These are phyloP conservation scores for Stephania japonica DNA, from an alignment of 164 flowering plant species.

Conservation along the genomic window DNA sequence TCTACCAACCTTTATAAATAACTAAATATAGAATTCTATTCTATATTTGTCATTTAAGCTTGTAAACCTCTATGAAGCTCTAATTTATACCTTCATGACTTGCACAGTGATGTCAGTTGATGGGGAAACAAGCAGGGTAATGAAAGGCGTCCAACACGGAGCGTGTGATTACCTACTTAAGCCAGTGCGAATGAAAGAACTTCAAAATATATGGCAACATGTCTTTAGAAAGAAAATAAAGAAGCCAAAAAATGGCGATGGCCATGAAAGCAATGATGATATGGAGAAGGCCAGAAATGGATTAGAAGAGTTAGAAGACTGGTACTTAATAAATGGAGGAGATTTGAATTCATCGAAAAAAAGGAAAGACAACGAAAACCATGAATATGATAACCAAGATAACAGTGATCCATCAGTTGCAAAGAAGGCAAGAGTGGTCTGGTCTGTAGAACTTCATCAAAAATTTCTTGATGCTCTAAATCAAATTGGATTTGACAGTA, in stretches of 20 bases:
- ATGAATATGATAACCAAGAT: constrained; percentile 54
- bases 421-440: constrained; percentile 85
- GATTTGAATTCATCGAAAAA: constrained; percentile 48
- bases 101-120: constrained; percentile 97
- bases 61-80: not conserved
- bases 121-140: constrained; percentile 94
- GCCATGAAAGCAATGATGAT: constrained; percentile 49
- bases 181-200: constrained; percentile 97
- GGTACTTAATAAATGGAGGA: constrained; percentile 31
- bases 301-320: constrained; percentile 41
- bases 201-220: constrained; percentile 96
- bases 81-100: constrained; percentile 8
- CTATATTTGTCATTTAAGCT: not conserved
- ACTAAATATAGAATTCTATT: constrained; percentile 2
- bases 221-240: constrained; percentile 81
- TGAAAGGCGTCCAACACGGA: constrained; percentile 98
- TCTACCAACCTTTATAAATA: not conserved
- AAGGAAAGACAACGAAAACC: constrained; percentile 62
- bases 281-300: constrained; percentile 36
- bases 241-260: constrained; percentile 66
- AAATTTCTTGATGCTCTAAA: constrained; percentile 87
- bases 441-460: constrained; percentile 95
- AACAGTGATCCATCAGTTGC: constrained; percentile 38
- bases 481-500: constrained; percentile 90
- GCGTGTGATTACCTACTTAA: constrained; percentile 97